Base-by-base conservation (phyloP, 2,329 filamentous ascomycete species). In the Chaetomium strumarium region DNA sequence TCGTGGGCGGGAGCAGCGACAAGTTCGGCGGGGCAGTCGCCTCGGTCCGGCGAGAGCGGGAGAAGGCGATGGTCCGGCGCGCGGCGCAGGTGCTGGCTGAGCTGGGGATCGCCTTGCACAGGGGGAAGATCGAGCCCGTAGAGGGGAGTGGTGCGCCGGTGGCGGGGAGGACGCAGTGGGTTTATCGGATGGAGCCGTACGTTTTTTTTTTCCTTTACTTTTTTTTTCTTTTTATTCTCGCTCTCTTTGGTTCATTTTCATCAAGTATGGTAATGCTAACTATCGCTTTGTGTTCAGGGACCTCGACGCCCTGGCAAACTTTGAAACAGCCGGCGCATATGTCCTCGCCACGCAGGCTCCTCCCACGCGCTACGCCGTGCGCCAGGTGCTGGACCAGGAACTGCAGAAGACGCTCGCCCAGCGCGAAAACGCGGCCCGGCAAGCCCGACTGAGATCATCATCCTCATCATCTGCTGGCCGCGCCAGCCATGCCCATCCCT, bases 151-250 rank as follows among this genome's bases (percentile, higher is more conserved):
- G 34, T 33, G 31, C 34, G 55, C 60, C 34, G 78, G 78, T 8
- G 5, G 74, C 72, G 17, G 75, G 76, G 51, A 79, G 81, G 33
- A 72, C 77, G 16, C 77, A 83, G 60, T 97, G 84, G 78, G 85
- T 95, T 9, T 97, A 95, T 69, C 83, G 93, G 49, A 91, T 99
- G 88, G 92, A 97, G 64, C 93, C 93, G 79, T 91, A 47, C 12
- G 41, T 31, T 38, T 2, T 38, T 38, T 38, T 49, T 3, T 13
- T n/a, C 20, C 19, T 39, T 47, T 42, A 34, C 19, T 16, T 16
- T 13, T 16, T 31, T 3, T 36, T 9, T 49, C 40, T 29, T 19
- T 34, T 24, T 52, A 43, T 40, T 13, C 30, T 12, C 16, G 37
- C 31, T 5, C 12, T 49, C 1, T 31, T 8, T 20, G 34, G n/a